Percentiles rank a stretch among this genome's conserved stretches.
Conservation (phyloP, 805 yeast species). For the Wickerhamiella azyma region DNA sequence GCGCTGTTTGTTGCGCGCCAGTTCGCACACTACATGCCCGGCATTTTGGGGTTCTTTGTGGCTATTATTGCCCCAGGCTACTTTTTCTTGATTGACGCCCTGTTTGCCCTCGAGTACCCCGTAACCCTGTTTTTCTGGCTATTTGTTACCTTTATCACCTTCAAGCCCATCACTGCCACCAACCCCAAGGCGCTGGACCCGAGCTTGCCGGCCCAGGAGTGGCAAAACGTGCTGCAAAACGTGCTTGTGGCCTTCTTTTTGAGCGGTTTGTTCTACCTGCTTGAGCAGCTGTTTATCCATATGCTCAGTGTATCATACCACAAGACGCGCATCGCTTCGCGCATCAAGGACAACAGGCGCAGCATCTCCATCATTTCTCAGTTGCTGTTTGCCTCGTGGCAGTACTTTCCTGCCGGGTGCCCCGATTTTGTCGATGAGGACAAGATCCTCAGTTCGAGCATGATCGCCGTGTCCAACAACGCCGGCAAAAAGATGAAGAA, state of each 20-base stretch:
- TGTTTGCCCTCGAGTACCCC: conserved; percentile 26
- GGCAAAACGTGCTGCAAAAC: conserved; percentile 27
- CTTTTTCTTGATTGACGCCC: conserved; percentile 22
- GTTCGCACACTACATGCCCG: conserved; percentile 26
- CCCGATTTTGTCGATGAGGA: conserved; percentile 29
- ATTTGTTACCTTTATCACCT: conserved; percentile 26
- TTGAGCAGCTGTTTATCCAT: conserved; percentile 28
- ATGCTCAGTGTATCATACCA: conserved; percentile 29
- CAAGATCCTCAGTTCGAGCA: conserved; percentile 19
- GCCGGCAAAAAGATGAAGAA: conserved; percentile 8
- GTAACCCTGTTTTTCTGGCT: conserved; percentile 26
- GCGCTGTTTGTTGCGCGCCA: conserved; percentile 24
- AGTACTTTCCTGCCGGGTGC: conserved; percentile 25
- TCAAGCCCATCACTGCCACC: conserved; percentile 24
- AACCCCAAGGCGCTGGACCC: conserved; percentile 18
- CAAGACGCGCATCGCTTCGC: conserved; percentile 26
- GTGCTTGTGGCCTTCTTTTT: conserved; percentile 28
- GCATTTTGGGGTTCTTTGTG: conserved; percentile 19
- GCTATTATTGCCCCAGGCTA: conserved; percentile 24
- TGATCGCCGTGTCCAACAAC: conserved; percentile 1
- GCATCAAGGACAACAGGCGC: conserved; percentile 28
- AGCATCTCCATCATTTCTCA: conserved; percentile 20
- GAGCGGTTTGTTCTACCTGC: conserved; percentile 25
- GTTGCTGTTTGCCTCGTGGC: conserved; percentile 24
- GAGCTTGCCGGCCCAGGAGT: conserved; percentile 18